These are phyloP conservation scores for Penicillium sp. DNA, from an alignment of 2,329 filamentous ascomycete genomes.

Conservation along the genomic window DNA sequence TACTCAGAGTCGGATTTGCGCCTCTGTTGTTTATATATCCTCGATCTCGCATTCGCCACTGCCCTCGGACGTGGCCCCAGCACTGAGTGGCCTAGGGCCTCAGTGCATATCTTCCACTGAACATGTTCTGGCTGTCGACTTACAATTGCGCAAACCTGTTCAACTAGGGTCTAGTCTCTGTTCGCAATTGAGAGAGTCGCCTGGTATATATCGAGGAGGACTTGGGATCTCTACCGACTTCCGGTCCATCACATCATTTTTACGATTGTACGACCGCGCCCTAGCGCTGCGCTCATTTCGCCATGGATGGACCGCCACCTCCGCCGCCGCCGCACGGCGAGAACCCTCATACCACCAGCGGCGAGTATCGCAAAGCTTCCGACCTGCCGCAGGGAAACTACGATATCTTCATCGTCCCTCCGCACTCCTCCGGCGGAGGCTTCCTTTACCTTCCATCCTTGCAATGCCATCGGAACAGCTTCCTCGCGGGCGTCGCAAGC, in stretches of 20 bases:
- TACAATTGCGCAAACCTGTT: conserved; percentile 12
- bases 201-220: not conserved
- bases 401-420: conserved; percentile 94
- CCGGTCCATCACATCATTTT: not conserved
- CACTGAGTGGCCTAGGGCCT: conserved; percentile 31
- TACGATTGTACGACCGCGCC: not conserved
- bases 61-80: conserved; percentile 14
- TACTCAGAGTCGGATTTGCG: conserved; percentile 1
- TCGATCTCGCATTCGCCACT: not conserved
- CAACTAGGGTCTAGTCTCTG: conserved; percentile 9
- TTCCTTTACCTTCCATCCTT: conserved; percentile 94
- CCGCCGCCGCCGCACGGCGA: conserved; percentile 80
- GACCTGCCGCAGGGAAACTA: conserved; percentile 84
- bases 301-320: conserved; percentile 48
- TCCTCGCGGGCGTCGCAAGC: conserved; percentile 76
- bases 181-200: not conserved
- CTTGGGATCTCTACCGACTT: not conserved
- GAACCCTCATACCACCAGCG: conserved; percentile 62
- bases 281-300: not conserved
- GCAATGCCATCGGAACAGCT: conserved; percentile 80
- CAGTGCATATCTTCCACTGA: conserved; percentile 30
- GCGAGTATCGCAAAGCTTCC: conserved; percentile 41
- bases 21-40: not conserved
- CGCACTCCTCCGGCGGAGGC: conserved; percentile 79
- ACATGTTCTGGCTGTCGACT: conserved; percentile 27